Evolutionary conservation across 805 yeast species (phyloP), one percentile per base, ranked within the genome.

Genomic region (Nakazawaea molendinolei): DNA sequence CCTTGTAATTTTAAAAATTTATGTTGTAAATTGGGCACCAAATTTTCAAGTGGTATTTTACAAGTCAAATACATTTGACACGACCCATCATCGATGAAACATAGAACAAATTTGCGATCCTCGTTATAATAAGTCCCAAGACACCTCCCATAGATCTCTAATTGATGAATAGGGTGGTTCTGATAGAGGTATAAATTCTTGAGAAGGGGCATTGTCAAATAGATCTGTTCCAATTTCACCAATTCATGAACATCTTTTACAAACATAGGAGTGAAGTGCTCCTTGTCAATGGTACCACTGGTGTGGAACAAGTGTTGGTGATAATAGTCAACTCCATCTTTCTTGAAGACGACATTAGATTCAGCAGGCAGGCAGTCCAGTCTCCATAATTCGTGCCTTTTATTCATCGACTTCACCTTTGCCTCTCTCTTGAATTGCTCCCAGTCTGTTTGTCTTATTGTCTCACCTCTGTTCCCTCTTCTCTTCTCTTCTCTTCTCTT

Each of bases 51-150:
- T n/a, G n/a, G n/a, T n/a, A n/a, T 19, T 23, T 35, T 35, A 22
- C 39, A 35, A 8, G 39, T 24, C 16, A 35, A 20, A 20, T 23
- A 24, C 16, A 14, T 8, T 16, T 36, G 39, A 31, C 35, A 12
- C 6, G 39, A 36, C 6, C 39, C 39, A 27, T 36, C 39, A 27
- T 36, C 39, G 3, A 36, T 22, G 16, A 25, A 31, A 9, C 28
- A 25, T 17, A 36, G 9, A 28, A 28, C 13, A 21, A 35, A 26
- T 8, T 21, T 16, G n/a, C 8, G 12, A 22, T 8, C 34, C 14
- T 6, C 14, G 16, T 19, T 12, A 2, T 12, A 8, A 7, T 12
- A 25, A 10, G 14, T 19, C 10, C 39, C 39, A 6, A 36, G 19
- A 36, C 39, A 36, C 8, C 39, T 17, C 3, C 39, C 39, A 15